Conservation (phyloP, 352 stramenopile genomes). For the Phytophthora syringae region DNA sequence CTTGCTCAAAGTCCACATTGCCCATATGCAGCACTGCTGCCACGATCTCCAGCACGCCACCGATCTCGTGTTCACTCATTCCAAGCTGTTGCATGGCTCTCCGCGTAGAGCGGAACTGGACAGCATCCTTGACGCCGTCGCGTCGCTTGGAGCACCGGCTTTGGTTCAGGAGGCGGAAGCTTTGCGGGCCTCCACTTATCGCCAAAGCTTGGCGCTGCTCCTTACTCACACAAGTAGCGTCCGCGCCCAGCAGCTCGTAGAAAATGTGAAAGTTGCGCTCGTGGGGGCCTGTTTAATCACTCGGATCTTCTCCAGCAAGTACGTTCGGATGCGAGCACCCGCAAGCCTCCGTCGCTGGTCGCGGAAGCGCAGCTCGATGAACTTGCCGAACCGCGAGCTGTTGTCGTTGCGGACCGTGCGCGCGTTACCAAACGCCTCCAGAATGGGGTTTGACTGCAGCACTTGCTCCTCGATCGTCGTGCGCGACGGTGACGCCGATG, state of each 20-base stretch:
- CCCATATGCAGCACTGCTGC: slow-evolving; percentile 88
- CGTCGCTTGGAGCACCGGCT: slow-evolving; percentile 70
- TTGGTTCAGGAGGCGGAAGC: slow-evolving; percentile 76
- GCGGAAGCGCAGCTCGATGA: slow-evolving; percentile 89
- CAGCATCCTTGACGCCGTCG: slow-evolving; percentile 70
- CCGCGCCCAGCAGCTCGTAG: slow-evolving; percentile 78
- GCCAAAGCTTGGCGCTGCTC: slow-evolving; percentile 44
- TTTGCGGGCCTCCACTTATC: slow-evolving; percentile 36
- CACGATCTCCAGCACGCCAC: slow-evolving; percentile 76
- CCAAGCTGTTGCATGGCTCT: slow-evolving; percentile 84
- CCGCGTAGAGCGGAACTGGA: slow-evolving; percentile 66
- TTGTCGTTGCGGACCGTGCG: slow-evolving; percentile 91
- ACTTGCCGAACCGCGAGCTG: slow-evolving; percentile 91
- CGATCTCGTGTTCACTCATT: slow-evolving; percentile 62
- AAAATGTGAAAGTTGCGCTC: slow-evolving; percentile 92
- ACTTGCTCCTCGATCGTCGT: slow-evolving; percentile 84
- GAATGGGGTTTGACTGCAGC: slow-evolving; percentile 90
- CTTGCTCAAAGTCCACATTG: slow-evolving; percentile 78
- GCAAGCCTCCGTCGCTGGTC: slow-evolving; percentile 41
- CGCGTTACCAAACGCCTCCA: slow-evolving; percentile 92
- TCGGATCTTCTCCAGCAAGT: slow-evolving; percentile 95
- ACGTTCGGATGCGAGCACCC: slow-evolving; percentile 89
- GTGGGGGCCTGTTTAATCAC: slow-evolving; percentile 79
- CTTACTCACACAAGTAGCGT: slow-evolving; percentile 31
- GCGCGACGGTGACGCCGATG: slow-evolving; percentile 21